These are phyloP conservation scores for Avena insularis DNA, from an alignment of 176 grass and related monocot species.

Conservation along the genomic window DNA sequence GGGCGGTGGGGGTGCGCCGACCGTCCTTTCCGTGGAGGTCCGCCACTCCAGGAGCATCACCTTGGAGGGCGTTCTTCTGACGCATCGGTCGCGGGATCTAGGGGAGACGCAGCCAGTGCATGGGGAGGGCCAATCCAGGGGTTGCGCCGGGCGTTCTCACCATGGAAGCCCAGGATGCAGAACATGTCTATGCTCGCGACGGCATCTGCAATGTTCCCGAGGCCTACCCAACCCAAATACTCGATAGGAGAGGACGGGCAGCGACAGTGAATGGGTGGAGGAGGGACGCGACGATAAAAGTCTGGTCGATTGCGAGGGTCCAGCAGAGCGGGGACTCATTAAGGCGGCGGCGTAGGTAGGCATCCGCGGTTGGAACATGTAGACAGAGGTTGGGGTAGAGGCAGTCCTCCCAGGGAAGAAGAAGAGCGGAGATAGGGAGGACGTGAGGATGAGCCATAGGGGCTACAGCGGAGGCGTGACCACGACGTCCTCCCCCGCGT, in stretches of 20 bases:
- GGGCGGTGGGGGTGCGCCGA: too few species aligned
- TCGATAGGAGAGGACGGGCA: constrained; percentile 24
- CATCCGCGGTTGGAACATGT: not conserved
- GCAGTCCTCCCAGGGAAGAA: constrained; percentile 55
- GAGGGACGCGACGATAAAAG: constrained; percentile 39
- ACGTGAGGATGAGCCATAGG: constrained; percentile 51
- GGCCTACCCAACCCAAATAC: too few species aligned
- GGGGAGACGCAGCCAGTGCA: too few species aligned
- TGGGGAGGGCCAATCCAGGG: too few species aligned
- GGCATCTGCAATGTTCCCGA: too few species aligned
- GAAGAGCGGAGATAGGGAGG: constrained; percentile 49
- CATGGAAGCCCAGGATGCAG: too few species aligned
- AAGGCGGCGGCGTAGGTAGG: constrained; percentile 32
- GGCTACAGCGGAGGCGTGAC: constrained; percentile 35
- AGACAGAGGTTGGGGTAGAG: constrained; percentile 53
- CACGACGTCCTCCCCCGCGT: constrained; percentile 30
- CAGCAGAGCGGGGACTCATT: constrained; percentile 50
- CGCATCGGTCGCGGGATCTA: too few species aligned
- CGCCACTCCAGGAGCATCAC: too few species aligned
- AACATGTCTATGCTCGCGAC: too few species aligned
- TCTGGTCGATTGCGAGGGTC: constrained; percentile 47
- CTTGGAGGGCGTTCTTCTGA: too few species aligned
- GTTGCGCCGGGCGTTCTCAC: too few species aligned
- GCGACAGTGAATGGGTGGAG: constrained; percentile 57
- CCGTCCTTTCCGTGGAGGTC: too few species aligned